Evolutionary conservation across 768 basidiomycete species (phyloP).

Genomic region (Boletus subparvulus): DNA sequence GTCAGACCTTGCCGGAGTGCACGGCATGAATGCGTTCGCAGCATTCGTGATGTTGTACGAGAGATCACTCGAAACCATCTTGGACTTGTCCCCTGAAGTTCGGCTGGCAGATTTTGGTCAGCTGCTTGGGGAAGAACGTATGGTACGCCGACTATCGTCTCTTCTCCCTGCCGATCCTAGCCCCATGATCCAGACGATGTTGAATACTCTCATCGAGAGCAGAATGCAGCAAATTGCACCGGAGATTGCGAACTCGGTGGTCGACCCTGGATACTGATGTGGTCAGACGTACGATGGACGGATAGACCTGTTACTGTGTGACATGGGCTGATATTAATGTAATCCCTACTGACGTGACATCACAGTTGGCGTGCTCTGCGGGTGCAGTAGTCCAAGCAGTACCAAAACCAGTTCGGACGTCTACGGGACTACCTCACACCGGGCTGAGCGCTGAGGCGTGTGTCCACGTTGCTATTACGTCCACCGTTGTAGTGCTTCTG

Average conservation of each 20-base stretch:
- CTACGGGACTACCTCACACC: constrained; percentile 4
- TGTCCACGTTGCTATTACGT: constrained; percentile 7
- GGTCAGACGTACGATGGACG: constrained; percentile 3
- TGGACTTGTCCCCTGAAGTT: constrained; percentile 49
- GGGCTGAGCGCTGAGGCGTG: constrained; percentile 5
- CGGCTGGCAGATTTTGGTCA: constrained; percentile 46
- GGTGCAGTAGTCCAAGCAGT: constrained; percentile 21
- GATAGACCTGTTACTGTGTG: constrained; percentile 6
- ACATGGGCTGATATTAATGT: constrained; percentile 27
- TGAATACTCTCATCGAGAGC: constrained; percentile 39
- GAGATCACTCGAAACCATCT: constrained; percentile 51
- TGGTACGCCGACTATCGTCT: constrained; percentile 43
- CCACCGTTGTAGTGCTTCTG: not conserved
- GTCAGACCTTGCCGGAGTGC: constrained; percentile 49
- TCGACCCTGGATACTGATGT: constrained; percentile 15
- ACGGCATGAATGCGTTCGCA: constrained; percentile 70
- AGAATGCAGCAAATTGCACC: constrained; percentile 32
- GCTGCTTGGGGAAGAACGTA: constrained; percentile 48
- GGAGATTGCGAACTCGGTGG: constrained; percentile 9
- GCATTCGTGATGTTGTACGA: constrained; percentile 63
- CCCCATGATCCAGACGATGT: constrained; percentile 25
- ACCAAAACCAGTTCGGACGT: constrained; percentile 15
- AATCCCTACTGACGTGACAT: constrained; percentile 28
- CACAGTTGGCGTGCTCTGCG: constrained; percentile 22
- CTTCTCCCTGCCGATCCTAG: constrained; percentile 6